Evolutionary conservation across 2,329 filamentous ascomycete species (phyloP).

Genomic region (Zasmidium angulare): DNA sequence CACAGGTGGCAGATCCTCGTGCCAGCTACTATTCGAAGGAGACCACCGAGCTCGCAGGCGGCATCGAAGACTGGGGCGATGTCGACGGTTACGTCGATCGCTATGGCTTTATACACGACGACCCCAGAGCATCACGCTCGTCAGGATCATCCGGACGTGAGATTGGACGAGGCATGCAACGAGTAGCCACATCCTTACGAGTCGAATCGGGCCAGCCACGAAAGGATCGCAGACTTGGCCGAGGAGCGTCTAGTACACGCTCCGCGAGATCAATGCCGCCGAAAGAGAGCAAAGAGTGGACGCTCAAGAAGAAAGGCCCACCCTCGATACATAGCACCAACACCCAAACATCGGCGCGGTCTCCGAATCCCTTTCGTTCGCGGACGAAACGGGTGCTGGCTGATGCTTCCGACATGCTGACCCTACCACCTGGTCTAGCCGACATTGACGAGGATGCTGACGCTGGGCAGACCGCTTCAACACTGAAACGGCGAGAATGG

Average conservation of each 20-base stretch:
- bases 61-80: constrained; percentile 65
- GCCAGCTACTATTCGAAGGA: constrained; percentile 41
- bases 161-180: constrained; percentile 46
- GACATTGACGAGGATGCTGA: constrained; percentile 49
- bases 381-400: constrained; percentile 56
- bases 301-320: constrained; percentile 36
- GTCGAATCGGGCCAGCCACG: constrained; percentile 58
- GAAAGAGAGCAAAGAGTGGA: constrained; percentile 20
- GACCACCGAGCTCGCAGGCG: constrained; percentile 59
- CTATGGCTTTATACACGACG: constrained; percentile 62
- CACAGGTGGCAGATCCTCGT: not conserved
- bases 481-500: constrained; percentile 59
- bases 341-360: constrained; percentile 32
- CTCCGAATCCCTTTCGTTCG: constrained; percentile 46
- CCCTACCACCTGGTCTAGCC: constrained; percentile 54
- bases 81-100: constrained; percentile 62
- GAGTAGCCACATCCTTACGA: constrained; percentile 60
- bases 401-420: constrained; percentile 66
- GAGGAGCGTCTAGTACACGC: constrained; percentile 50
- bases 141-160: constrained; percentile 20
- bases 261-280: constrained; percentile 40
- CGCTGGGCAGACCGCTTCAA: constrained; percentile 48
- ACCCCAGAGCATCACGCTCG: constrained; percentile 36
- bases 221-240: constrained; percentile 52
- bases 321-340: constrained; percentile 38